phyloP scores from a whole-genome alignment of 345 rosid species.

The Rhizophora mangle region DNA sequence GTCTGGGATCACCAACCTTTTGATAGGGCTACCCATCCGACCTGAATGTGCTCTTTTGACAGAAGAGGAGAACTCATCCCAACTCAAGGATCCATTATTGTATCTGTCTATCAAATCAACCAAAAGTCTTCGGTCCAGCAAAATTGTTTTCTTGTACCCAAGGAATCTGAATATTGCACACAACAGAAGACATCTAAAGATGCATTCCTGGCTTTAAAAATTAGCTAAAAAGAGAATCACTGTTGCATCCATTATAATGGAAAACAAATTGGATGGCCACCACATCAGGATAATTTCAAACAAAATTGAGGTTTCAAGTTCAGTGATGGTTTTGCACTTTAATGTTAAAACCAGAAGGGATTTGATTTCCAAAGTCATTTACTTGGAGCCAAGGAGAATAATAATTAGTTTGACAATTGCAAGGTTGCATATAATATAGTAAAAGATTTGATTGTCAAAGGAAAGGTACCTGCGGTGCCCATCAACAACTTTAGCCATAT shows the following conservation, averaged over 20 bases:
- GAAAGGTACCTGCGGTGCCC: slow-evolving; percentile 86
- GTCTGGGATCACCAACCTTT: slow-evolving; percentile 64
- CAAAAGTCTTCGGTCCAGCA: slow-evolving; percentile 68
- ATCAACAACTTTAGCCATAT: slow-evolving; percentile 99
- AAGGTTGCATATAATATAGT: background rate
- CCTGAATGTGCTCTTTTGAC: slow-evolving; percentile 68
- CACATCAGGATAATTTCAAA: background rate
- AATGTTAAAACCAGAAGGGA: slow-evolving; percentile 4
- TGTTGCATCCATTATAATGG: no score
- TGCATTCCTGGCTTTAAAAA: background rate
- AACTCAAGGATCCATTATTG: slow-evolving; percentile 52
- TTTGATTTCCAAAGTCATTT: slow-evolving; percentile 17
- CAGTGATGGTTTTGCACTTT: background rate
- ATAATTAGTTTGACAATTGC: background rate
- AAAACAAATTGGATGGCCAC: background rate
- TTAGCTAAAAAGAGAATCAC: background rate
- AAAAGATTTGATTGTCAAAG: background rate
- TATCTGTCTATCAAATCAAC: slow-evolving; percentile 79
- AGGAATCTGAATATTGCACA: slow-evolving; percentile 49
- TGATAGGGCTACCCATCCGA: slow-evolving; percentile 67
- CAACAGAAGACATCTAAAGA: background rate
- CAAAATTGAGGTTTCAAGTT: background rate
- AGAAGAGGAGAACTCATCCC: slow-evolving; percentile 75
- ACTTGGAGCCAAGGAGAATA: slow-evolving; percentile 15
- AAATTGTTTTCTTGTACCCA: slow-evolving; percentile 82